Percentiles rank a stretch among this genome's conserved stretches.
Conservation (phyloP, 352 stramenopile genomes). For the Phytophthora europaea region DNA sequence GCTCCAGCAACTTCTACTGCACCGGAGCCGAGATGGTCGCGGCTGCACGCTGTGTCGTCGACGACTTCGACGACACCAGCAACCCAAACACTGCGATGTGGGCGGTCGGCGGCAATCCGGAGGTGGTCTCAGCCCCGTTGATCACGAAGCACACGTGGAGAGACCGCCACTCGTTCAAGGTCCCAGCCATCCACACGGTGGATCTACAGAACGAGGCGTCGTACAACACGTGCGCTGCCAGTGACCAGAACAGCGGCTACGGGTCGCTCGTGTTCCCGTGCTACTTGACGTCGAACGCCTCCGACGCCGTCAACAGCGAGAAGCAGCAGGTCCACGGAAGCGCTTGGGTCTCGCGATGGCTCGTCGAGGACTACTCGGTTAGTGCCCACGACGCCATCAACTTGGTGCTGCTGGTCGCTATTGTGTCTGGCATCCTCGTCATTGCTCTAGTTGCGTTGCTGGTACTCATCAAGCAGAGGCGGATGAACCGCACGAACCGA, state of each 20-base stretch:
- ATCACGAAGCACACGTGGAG: not conserved
- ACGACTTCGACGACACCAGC: not conserved
- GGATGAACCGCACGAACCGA: not conserved
- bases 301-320: not conserved
- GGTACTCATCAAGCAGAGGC: not conserved
- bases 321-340: not conserved
- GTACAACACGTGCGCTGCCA: not conserved
- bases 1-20: not conserved
- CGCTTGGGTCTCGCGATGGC: not conserved
- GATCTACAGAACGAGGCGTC: not conserved
- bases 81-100: conserved; percentile 3
- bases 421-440: not conserved
- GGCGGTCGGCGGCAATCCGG: not conserved
- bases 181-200: not conserved
- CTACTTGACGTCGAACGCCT: not conserved
- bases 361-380: not conserved
- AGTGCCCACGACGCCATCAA: not conserved
- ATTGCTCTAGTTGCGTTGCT: not conserved
- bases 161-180: not conserved
- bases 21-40: not conserved
- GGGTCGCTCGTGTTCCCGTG: not conserved
- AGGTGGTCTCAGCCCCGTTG: not conserved
- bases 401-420: not conserved
- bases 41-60: not conserved
- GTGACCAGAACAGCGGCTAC: not conserved